Evolutionary conservation across 139 green algal genomes (phyloP), one percentile per base, ranked within the genome.

Genomic region (Medakamo hakoo): DNA sequence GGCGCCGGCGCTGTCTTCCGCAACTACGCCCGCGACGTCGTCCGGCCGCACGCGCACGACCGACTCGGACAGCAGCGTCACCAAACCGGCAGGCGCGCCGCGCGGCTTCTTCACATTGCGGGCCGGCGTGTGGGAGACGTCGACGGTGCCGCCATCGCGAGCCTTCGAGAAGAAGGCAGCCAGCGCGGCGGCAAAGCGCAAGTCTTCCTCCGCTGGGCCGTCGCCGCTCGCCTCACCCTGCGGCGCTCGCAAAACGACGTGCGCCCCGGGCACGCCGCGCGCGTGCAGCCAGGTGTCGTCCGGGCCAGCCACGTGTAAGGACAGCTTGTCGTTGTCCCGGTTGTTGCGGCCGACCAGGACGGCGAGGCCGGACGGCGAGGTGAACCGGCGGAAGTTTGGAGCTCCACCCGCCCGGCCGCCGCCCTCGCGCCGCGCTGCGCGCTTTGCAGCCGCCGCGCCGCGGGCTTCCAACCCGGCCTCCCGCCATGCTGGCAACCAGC

Each of bases 211-310:
- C 1, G 23, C 49, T 27, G 26, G 59, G 27, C 21, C 60, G 20
- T 59, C 68, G 32, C 57, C 63, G 26, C 30, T 19, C 23, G 29
- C 4, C 30, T 57, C 28, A 3, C 26, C 55, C 26, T 40, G 14
- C 19, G 29, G 30, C 4, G 67, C 18, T 2, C 70, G 63, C 30
- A 72, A 48, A 25, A 73, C 24, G 27, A 75, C 52, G 55, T 76
- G 63, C 2, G 62, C 68, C 3, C 68, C 68, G 27, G 86, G 85
- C 49, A 85, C 59, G 49, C 83, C 82, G 2, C 86, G 62, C 18
- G 84, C 84, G 68, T 95, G 88, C 75, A 95, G 82, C 88, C 86
- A 95, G 23, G 92, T 55, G 63, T 95, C 88, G 4, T 71, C 62
- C 25, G 63, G 49, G 25, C 82, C 68, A 1, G 85, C 85, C 22